Evolutionary conservation across 805 yeast species (phyloP), one percentile per base, ranked within the genome.

Genomic region (Maudiozyma turicensis): DNA sequence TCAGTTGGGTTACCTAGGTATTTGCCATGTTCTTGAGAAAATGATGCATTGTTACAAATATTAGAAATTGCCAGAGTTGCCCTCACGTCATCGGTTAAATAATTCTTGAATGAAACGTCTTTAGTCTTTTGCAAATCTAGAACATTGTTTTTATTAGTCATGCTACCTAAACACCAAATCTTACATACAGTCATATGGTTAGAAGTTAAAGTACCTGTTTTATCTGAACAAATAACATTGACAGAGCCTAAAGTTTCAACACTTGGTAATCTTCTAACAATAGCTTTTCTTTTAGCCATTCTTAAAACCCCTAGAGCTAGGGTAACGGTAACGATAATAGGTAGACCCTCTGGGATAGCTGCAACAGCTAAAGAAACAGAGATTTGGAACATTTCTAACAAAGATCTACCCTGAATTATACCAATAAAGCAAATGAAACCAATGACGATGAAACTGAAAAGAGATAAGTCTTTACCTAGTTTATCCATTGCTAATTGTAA

Each of bases 351-450:
- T 5, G 99, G 99, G 58, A 93, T 93, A 3, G 99, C 99, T 46
- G 99, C 99, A 15, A 93, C 99, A 3, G 99, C 99, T 53, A 93
- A 74, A 1, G 97, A 89, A 8, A 93, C 99, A 1, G 96, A 87
- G 50, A 93, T 89, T 66, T 91, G 96, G 70, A 93, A 91, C 97
- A 95, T 93, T 54, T 93, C 98, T 50, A 93, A 75, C 96, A 97
- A 90, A 8, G 86, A 77, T 53, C 95, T 84, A 45, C 99, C 98
- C 70, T 93, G 96, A 44, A 87, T 50, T 20, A 93, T 75, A 50
- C 99, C 99, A 56, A 93, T 75, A 26, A 93, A 61, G 59, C 96
- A 91, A 61, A 93, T 93, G n/a, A 85, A 65, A 44, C 95, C 96
- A 67, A 93, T 93, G 33, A 91, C 84, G 29, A 74, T 80, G 70